Evolutionary conservation across 257 asterid genomes (phyloP).

Genomic region (Fraxinus americana): DNA sequence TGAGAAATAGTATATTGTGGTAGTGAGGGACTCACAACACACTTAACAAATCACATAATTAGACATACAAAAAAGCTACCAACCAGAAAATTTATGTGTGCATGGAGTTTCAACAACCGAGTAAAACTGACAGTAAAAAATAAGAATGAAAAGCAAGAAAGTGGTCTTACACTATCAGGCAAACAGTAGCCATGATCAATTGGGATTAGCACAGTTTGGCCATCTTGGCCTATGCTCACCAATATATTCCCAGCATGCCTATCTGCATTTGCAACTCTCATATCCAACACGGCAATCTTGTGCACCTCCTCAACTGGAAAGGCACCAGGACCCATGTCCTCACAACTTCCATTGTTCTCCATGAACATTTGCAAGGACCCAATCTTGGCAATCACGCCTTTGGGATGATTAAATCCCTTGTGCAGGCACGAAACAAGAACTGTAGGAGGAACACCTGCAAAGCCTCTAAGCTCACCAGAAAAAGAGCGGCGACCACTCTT

Average conservation of each 20-base stretch:
- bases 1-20: no score
- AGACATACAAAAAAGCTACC: background rate
- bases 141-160: constrained; percentile 3
- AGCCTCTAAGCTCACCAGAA: constrained; percentile 24
- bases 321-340: constrained; percentile 32
- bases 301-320: constrained; percentile 37
- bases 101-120: background rate
- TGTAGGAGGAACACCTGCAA: constrained; percentile 34
- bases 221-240: constrained; percentile 37
- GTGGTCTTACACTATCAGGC: constrained; percentile 31
- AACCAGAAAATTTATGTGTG: background rate
- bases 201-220: constrained; percentile 35
- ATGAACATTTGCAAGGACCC: constrained; percentile 35
- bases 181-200: constrained; percentile 46
- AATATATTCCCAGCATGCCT: constrained; percentile 50
- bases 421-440: constrained; percentile 28
- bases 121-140: background rate
- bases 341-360: constrained; percentile 33
- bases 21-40: background rate
- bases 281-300: constrained; percentile 41
- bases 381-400: constrained; percentile 19
- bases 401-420: constrained; percentile 29
- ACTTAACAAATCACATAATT: background rate
- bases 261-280: constrained; percentile 54
- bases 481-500: constrained; percentile 19